Percentiles rank a stretch among this genome's conserved stretches.
Conservation (phyloP, 371 early-diverging fungal species). For the Saksenaea vasiformis region DNA sequence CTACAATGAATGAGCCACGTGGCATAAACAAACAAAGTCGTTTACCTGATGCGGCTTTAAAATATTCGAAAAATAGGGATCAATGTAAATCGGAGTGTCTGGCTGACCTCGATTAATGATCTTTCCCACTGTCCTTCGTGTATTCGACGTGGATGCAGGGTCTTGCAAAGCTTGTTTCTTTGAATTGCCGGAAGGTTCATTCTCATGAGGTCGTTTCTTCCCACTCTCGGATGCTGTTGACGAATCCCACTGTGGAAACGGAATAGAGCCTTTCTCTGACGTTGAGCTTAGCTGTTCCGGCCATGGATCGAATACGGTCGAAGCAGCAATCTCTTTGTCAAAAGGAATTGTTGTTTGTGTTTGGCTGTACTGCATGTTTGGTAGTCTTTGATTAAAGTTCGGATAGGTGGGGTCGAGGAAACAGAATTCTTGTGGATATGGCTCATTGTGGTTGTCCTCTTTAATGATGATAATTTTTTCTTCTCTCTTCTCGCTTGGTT, state of each 20-base stretch:
- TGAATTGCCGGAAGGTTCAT: background rate
- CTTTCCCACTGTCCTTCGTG: background rate
- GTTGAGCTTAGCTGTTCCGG: background rate
- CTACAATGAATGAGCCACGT: slow-evolving; percentile 16
- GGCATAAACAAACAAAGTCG: background rate
- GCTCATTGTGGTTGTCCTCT: background rate
- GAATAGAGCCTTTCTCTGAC: background rate
- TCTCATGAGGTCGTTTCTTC: background rate
- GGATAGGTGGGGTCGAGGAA: background rate
- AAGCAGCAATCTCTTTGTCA: background rate
- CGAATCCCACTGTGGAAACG: background rate
- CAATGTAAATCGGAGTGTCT: background rate
- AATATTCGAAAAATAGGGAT: background rate
- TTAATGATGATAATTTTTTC: background rate
- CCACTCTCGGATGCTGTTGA: background rate
- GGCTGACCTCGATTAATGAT: background rate
- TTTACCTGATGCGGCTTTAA: background rate
- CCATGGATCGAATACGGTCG: background rate
- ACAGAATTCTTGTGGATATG: background rate
- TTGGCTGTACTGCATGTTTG: slow-evolving; percentile 5
- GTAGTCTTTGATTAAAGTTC: background rate
- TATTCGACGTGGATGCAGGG: background rate
- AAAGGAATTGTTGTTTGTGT: background rate
- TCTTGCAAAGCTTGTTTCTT: background rate
- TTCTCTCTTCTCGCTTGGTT: background rate